A percentile compares a stretch with the other conserved stretches of the same genome.
These are phyloP conservation scores for Coprinellus aureogranulatus DNA, from an alignment of 768 basidiomycete genomes.

Conservation along the genomic window DNA sequence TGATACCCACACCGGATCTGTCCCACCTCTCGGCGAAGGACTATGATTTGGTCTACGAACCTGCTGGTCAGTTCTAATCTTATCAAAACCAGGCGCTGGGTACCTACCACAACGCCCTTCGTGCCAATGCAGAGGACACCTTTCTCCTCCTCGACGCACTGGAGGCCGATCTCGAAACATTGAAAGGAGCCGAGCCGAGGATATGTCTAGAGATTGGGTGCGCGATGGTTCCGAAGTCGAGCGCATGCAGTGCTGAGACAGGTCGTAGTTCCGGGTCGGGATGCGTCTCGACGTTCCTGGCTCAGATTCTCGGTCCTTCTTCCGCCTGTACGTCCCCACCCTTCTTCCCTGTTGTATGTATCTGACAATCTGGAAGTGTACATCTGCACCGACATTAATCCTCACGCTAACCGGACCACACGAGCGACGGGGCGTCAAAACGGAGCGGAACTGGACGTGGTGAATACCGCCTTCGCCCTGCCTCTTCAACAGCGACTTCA, in stretches of 20 bases:
- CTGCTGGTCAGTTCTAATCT: conserved; percentile 57
- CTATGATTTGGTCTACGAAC: conserved; percentile 84
- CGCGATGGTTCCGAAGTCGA: conserved; percentile 16
- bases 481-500: conserved; percentile 60
- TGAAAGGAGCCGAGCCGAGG: conserved; percentile 49
- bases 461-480: conserved; percentile 61
- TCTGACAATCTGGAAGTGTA: conserved; percentile 51
- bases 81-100: not conserved
- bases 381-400: conserved; percentile 89
- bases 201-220: conserved; percentile 93
- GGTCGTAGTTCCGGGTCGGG: conserved; percentile 83
- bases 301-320: conserved; percentile 62
- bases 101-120: not conserved
- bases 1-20: conserved; percentile 90
- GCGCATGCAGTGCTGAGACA: not conserved
- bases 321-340: conserved; percentile 45
- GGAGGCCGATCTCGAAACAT: conserved; percentile 70
- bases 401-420: conserved; percentile 67
- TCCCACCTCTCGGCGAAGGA: conserved; percentile 76
- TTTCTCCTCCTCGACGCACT: conserved; percentile 91
- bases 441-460: conserved; percentile 61
- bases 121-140: conserved; percentile 74
- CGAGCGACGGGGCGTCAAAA: conserved; percentile 69
- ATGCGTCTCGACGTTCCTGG: conserved; percentile 83
- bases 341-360: not conserved